A percentile compares a stretch with the other conserved stretches of the same genome.
phyloP scores from a whole-genome alignment of 73 alveolate species.

The Tetrahymena thermophila region DNA sequence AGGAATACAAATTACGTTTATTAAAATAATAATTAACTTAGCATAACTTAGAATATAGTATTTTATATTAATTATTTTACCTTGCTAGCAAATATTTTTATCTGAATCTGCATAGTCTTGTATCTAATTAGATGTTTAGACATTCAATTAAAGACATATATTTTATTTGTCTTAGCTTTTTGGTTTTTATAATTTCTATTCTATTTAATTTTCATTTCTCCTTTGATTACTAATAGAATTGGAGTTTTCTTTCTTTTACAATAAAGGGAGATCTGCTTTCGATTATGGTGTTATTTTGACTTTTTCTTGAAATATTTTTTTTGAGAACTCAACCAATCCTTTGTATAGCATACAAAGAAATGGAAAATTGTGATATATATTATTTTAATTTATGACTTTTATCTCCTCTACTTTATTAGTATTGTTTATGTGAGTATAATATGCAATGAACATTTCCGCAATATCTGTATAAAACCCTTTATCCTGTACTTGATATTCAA shows the following conservation, averaged over 20 bases:
- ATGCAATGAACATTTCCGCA: not conserved
- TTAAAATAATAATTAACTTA: no score
- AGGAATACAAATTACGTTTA: no score
- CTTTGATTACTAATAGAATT: not conserved
- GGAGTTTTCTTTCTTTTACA: not conserved
- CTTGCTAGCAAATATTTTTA: not conserved
- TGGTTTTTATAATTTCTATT: not conserved
- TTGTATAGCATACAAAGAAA: not conserved
- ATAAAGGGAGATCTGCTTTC: not conserved
- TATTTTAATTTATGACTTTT: not conserved
- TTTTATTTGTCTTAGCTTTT: not conserved
- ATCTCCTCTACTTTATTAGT: not conserved
- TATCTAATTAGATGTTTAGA: no score
- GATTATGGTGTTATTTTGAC: not conserved
- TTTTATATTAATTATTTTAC: not conserved
- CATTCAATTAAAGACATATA: no score
- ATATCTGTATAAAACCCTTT: not conserved
- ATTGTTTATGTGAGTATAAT: not conserved
- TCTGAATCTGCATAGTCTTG: not conserved
- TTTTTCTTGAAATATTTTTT: not conserved
- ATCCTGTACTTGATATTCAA: not conserved
- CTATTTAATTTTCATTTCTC: not conserved
- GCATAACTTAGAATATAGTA: no score
- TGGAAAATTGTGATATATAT: not conserved
- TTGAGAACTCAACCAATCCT: not conserved